Percentiles rank a stretch among this genome's conserved stretches.
Evolutionary conservation across 2,329 filamentous ascomycete species (phyloP).

Genomic region (Beauveria pseudobassiana): DNA sequence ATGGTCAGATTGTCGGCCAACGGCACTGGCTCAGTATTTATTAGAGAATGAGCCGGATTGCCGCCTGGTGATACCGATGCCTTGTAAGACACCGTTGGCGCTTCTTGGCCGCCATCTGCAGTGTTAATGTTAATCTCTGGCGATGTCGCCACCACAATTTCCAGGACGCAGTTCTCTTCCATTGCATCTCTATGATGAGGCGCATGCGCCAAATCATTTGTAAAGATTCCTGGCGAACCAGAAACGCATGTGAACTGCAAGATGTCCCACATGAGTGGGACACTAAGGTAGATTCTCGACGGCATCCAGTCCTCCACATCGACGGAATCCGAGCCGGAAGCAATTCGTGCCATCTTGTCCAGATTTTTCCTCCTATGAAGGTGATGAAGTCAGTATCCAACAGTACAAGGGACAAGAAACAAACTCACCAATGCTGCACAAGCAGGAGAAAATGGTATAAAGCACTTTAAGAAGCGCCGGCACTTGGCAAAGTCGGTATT

Average conservation of each 20-base stretch:
- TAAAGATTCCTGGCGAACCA: conserved; percentile 27
- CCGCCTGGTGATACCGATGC: conserved; percentile 18
- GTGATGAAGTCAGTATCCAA: conserved; percentile 3
- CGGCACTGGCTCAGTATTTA: conserved; percentile 23
- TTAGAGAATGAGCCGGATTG: conserved; percentile 18
- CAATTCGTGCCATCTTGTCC: conserved; percentile 41
- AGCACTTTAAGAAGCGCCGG: conserved; percentile 39
- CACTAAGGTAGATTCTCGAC: conserved; percentile 43
- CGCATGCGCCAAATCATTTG: conserved; percentile 33
- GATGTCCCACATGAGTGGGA: conserved; percentile 46
- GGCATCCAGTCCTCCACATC: conserved; percentile 45
- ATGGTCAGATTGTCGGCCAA: conserved; percentile 30
- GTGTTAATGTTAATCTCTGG: conserved; percentile 45
- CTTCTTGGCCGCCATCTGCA: conserved; percentile 42
- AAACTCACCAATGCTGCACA: conserved; percentile 36
- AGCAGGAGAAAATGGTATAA: conserved; percentile 38
- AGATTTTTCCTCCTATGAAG: conserved; percentile 35
- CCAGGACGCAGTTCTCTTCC: conserved; percentile 32
- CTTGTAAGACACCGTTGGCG: conserved; percentile 33
- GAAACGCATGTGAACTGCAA: conserved; percentile 38
- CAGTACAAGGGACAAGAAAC: neutral
- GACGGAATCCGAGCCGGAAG: conserved; percentile 38
- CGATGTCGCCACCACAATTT: conserved; percentile 44
- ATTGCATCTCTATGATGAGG: conserved; percentile 27
- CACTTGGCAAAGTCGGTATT: conserved; percentile 45